These are phyloP conservation scores for Nepenthes gracilis DNA, from an alignment of 148 eudicot species.

Conservation along the genomic window DNA sequence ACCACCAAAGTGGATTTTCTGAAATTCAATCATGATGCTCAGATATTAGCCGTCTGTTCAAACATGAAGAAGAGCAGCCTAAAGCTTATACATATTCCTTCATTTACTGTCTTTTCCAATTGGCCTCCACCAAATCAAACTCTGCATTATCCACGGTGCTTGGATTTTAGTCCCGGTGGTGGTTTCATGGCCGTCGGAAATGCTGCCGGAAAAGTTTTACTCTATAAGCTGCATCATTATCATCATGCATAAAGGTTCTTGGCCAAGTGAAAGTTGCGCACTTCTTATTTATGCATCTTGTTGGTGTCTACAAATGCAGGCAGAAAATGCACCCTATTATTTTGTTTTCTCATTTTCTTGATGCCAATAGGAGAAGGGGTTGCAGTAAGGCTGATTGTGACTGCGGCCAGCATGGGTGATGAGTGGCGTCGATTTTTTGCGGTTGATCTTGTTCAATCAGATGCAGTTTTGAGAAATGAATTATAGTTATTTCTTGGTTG, in stretches of 20 bases:
- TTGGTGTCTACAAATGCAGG: too few relatives aligned
- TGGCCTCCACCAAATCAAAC: conserved; percentile 59
- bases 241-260: conserved; percentile 34
- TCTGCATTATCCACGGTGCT: conserved; percentile 37
- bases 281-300: too few relatives aligned
- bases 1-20: conserved; percentile 54
- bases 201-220: conserved; percentile 63
- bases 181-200: conserved; percentile 89
- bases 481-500: too few relatives aligned
- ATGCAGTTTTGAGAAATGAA: too few relatives aligned
- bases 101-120: conserved; percentile 79
- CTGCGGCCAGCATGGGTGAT: too few relatives aligned
- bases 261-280: too few relatives aligned
- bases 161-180: conserved; percentile 88
- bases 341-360: too few relatives aligned
- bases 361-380: too few relatives aligned
- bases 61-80: conserved; percentile 60
- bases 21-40: conserved; percentile 80
- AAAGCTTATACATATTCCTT: conserved; percentile 78
- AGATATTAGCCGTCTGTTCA: conserved; percentile 74
- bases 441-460: too few relatives aligned
- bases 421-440: too few relatives aligned
- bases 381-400: too few relatives aligned
- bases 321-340: too few relatives aligned
- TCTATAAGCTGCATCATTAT: conserved; percentile 82